Evolutionary conservation across 164 flowering plant species (phyloP), one percentile per base, ranked within the genome.

Genomic region (Magnolia officinalis): DNA sequence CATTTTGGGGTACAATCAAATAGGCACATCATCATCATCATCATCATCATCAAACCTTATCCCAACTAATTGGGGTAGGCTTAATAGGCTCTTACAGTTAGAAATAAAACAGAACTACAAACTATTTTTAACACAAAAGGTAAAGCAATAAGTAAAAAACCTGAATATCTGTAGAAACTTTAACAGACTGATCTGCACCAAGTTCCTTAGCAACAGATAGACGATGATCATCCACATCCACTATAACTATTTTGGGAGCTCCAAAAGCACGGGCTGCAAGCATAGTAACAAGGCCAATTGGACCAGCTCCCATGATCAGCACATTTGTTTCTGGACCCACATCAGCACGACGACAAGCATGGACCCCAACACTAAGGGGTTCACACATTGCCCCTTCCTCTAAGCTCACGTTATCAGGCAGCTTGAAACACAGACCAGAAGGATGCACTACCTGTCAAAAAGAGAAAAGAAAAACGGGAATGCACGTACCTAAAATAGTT

Each of bases 371-470:
- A 75, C 99, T 96, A 19, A 96, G 82, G 51, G 99, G 99, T 83
- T 96, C 99, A 79, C 97, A 94, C 98, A 96, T 92, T 16, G 99
- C 99, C 63, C 99, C 99, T 86, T 94, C 99, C 80, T 94, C 98
- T 84, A 96, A 88, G 85, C 97, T 96, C 83, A 96, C 91, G 79
- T 90, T 92, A 7, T 92, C 96, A 2, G 98, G 97, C 66, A 94
- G 86, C 76, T 96, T 92, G 74, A 96, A 96, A 73, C 99, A 94
- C 71, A 96, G 78, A 79, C 90, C 89, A 19, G 93, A 92, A 70
- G 97, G 97, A 82, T 96, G 99, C 78, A 94, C 97, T 67, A 96
- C 85, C 98, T 93, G 84, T 69, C 63, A 68, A 50, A 72, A 51
- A 61, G 72, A 70, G 71, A 55, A 55, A 11, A 55, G 10, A 14